A percentile compares a stretch with the other conserved stretches of the same genome.
phyloP scores from a whole-genome alignment of 352 stramenopile species.

The Globisporangium paroecandrum region DNA sequence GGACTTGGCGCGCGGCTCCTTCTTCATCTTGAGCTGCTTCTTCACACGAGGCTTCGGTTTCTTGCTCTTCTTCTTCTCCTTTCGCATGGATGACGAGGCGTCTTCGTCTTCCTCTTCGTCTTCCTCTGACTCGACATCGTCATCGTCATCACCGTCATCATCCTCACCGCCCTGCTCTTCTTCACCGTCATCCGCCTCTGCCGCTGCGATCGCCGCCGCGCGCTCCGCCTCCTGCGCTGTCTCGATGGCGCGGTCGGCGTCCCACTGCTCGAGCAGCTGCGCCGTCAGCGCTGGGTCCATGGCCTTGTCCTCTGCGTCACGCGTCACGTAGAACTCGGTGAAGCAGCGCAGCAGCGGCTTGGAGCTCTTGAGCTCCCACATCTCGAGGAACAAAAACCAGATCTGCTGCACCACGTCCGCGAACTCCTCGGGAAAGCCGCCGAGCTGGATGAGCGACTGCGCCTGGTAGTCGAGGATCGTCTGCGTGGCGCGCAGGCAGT shows the following conservation, averaged over 20 bases:
- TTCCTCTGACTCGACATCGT: slow-evolving; percentile 5
- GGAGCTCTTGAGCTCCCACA: slow-evolving; percentile 55
- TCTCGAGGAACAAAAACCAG: slow-evolving; percentile 68
- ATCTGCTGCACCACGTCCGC: slow-evolving; percentile 46
- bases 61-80: slow-evolving; percentile 1
- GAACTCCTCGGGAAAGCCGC: slow-evolving; percentile 42
- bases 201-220: background rate
- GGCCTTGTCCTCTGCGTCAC: slow-evolving; percentile 26
- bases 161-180: background rate
- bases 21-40: background rate
- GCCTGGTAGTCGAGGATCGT: slow-evolving; percentile 56
- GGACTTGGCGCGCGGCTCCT: background rate
- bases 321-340: slow-evolving; percentile 59
- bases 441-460: slow-evolving; percentile 33
- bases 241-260: slow-evolving; percentile 38
- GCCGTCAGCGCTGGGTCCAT: slow-evolving; percentile 53
- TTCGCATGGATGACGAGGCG: background rate
- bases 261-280: slow-evolving; percentile 72
- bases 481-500: slow-evolving; percentile 64
- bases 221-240: slow-evolving; percentile 3
- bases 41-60: background rate
- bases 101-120: background rate
- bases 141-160: background rate
- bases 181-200: background rate
- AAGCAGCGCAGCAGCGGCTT: slow-evolving; percentile 66